Evolutionary conservation across 2,329 filamentous ascomycete species (phyloP), one percentile per base, ranked within the genome.

Genomic region (Ophiocordyceps unilateralis): DNA sequence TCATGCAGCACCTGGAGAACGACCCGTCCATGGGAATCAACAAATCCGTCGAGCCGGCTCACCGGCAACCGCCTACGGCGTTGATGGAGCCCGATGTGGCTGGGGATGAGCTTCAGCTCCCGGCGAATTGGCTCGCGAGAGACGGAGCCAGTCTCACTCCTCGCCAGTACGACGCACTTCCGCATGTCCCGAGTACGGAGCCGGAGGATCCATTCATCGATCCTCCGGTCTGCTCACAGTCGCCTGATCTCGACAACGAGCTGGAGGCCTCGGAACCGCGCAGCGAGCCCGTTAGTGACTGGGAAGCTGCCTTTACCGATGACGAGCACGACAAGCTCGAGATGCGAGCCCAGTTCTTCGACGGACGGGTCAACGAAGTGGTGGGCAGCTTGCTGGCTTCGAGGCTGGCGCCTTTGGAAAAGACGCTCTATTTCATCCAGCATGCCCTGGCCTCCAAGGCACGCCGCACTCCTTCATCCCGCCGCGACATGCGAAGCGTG

Each of bases 271-370:
- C 45, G 19, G 72, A 74, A 23, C 78, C 75, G 20, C 47, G 44
- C 8, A 50, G 45, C 47, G 66, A 80, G 15, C 78, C 81, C 21
- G 74, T 78, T 46, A 95, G 88, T 56, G 89, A 96, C 58, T 98
- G 91, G 91, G 87, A 93, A 54, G 82, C 82, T 55, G 77, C 81
- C 40, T 79, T 95, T 47, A 81, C 82, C 10, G 83, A 85, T 17
- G 79, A 81, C 28, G 84, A 93, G 53, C 85, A 93, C 45, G 75
- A 78, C 41, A 94, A 93, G 60, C 68, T 96, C 44, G 77, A 83
- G 49, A 78, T 79, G 43, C 78, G 87, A 40, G 84, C 83, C 48
- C 74, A 77, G 40, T 96, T 94, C 70, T 95, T 96, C 54, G 87
- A 96, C 55, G 81, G 77, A 40, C 87, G 84, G 55, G 84, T 98